Base-by-base conservation (phyloP, 805 yeast genomes). In the Starmerella bombi region DNA sequence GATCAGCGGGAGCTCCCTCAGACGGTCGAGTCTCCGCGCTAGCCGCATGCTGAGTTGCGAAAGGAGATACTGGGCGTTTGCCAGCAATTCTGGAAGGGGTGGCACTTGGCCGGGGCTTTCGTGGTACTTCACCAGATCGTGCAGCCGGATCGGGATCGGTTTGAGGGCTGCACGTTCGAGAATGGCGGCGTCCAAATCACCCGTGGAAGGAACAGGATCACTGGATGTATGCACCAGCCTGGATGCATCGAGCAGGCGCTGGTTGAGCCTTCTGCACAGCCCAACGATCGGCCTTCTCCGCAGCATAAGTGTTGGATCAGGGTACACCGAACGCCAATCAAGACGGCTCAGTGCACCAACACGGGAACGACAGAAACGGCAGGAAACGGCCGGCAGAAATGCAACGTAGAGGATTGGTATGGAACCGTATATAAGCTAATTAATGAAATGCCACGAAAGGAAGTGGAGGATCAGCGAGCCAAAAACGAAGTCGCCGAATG, bases 391-490 rank as follows among this genome's bases (percentile, higher is more conserved):
- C n/a, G n/a, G n/a, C n/a, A n/a, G n/a, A n/a, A n/a, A n/a, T n/a
- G n/a, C n/a, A n/a, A n/a, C n/a, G n/a, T n/a, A n/a, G n/a, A 9
- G 34, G 10, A 9, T 8, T 8, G 9, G 34, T 9, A 14, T 10
- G 17, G 10, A 14, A 9, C 10, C 12, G 20, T 12, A 10, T n/a
- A n/a, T 23, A 8, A 23, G 27, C 21, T 63, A 88, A 61, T 88
- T 88, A 55, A 88, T 83, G 61, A 91, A 91, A 61, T 93, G 97
- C 58, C 75, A 73, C 28, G 81, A 83, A 36, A 84, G 74, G 59
- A 91, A 91, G 63, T 91, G 97, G 46, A 91, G 67, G 31, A 86
- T 67, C 63, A 91, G 67, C 59, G 93, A 80, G 21, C 94, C 95
- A 55, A 86, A 70, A 7, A 83, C 65, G 56, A 73, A 91, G 62